Evolutionary conservation across 2,329 filamentous ascomycete genomes (phyloP).

Genomic region (Cercospora sp.): DNA sequence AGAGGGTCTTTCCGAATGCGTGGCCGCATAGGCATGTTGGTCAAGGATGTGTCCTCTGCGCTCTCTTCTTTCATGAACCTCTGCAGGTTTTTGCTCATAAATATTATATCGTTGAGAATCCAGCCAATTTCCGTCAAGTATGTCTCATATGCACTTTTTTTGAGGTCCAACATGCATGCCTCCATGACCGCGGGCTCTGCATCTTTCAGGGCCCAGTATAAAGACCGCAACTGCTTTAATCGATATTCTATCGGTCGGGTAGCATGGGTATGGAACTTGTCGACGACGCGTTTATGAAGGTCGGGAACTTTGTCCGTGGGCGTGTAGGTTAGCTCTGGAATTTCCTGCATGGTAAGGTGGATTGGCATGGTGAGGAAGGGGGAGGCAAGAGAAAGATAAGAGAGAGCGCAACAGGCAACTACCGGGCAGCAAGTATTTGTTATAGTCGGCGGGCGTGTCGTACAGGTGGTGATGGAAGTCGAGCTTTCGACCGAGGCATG

Average conservation of each 20-base stretch:
- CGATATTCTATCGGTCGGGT: constrained; percentile 83
- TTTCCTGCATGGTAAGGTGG: no score
- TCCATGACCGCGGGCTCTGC: constrained; percentile 70
- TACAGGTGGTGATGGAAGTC: no score
- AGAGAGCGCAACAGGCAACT: no score
- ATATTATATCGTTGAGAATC: constrained; percentile 77
- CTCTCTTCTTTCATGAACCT: constrained; percentile 82
- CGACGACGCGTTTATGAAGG: constrained; percentile 49
- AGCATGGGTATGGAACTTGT: constrained; percentile 74
- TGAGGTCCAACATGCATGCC: constrained; percentile 74
- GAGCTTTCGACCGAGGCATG: no score
- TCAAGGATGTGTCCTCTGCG: constrained; percentile 66
- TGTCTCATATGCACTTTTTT: constrained; percentile 69
- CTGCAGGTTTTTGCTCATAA: constrained; percentile 73
- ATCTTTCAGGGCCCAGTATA: constrained; percentile 90
- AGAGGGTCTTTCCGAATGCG: constrained; percentile 84
- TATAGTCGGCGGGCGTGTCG: no score
- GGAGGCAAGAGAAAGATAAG: no score
- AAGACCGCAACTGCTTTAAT: constrained; percentile 80
- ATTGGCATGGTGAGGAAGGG: not conserved
- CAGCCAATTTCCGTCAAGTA: constrained; percentile 73
- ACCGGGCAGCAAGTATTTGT: no score
- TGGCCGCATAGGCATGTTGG: constrained; percentile 68
- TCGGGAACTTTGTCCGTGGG: no score
- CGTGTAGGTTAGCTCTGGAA: no score